Evolutionary conservation across 352 stramenopile species (phyloP), one percentile per base, ranked within the genome.

Genomic region (Globisporangium irregulare): DNA sequence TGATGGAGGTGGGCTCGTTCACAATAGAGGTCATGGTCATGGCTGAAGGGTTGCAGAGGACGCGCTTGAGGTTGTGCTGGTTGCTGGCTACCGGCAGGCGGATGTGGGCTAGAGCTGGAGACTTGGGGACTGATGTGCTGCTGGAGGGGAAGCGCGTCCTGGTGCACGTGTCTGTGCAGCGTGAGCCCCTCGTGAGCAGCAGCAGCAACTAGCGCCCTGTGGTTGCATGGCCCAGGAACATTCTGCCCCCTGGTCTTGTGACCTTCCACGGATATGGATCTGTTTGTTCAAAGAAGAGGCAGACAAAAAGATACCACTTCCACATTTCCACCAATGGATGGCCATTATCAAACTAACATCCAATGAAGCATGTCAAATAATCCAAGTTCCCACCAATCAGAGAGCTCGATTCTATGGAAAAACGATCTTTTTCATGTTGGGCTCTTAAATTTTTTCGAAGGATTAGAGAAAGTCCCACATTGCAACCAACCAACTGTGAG

Each of bases 11-110:
- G 20, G 53, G 2, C 27, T 60, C 62, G 15, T 22, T 51, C 51
- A 61, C 27, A 34, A 25, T 18, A 46, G 18, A 34, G 51, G 38
- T 68, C 66, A 71, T 71, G 59, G 15, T 65, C 27, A 32, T 32
- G 27, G 27, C 27, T 24, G 20, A 41, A 51, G 18, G 43, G 14
- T 50, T 24, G 18, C 43, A 10, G 43, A 22, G 1, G 43, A 51
- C 6, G 43, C n/a, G 41, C 41, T 51, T 46, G 43, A 22, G 25
- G 12, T 14, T 32, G 24, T 6, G 9, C 22, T 55, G 34, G 43
- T 32, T 66, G 46, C 27, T 66, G 20, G 25, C 3, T 9, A 27
- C 27, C 27, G 10, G 9, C 43, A 51, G 43, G 18, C 18, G 24
- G 38, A 36, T 8, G 38, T 64, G 38, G 4, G 41, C 41, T 24